phyloP scores from a whole-genome alignment of 306 rosid species.

The Gynostemma pentaphyllum region DNA sequence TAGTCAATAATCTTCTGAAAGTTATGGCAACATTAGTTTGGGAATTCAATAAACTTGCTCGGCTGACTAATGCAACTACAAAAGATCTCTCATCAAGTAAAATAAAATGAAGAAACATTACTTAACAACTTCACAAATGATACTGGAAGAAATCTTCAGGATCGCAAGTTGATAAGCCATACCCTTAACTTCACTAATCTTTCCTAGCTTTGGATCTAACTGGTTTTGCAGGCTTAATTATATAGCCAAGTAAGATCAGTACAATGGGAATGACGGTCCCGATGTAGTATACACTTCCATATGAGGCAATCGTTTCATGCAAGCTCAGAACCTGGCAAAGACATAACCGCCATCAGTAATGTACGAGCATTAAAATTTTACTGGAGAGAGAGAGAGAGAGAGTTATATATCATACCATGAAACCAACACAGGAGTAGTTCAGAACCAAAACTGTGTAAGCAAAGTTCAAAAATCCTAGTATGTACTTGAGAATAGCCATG shows the following conservation, averaged over 20 bases:
- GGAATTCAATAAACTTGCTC: no score
- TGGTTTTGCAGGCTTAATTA: slow-evolving; percentile 68
- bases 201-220: slow-evolving; percentile 53
- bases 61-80: no score
- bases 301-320: slow-evolving; percentile 73
- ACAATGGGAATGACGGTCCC: slow-evolving; percentile 71
- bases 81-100: no score
- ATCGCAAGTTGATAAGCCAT: no score
- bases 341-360: slow-evolving; percentile 18
- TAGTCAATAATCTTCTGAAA: no score
- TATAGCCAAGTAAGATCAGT: slow-evolving; percentile 41
- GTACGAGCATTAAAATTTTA: not conserved
- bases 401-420: slow-evolving; percentile 53
- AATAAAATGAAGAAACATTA: no score
- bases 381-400: not conserved
- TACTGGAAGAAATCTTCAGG: no score
- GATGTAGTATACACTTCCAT: slow-evolving; percentile 64
- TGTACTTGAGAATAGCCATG: slow-evolving; percentile 39
- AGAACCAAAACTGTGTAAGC: slow-evolving; percentile 77
- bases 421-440: slow-evolving; percentile 81
- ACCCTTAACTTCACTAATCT: slow-evolving; percentile 51
- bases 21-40: no score
- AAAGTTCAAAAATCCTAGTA: slow-evolving; percentile 53
- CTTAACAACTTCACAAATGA: no score
- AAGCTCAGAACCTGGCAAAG: slow-evolving; percentile 68